Percentiles rank a stretch among this genome's conserved stretches.
Conservation (phyloP, 2,329 filamentous ascomycete genomes). For the Fusarium gaditjirri region DNA sequence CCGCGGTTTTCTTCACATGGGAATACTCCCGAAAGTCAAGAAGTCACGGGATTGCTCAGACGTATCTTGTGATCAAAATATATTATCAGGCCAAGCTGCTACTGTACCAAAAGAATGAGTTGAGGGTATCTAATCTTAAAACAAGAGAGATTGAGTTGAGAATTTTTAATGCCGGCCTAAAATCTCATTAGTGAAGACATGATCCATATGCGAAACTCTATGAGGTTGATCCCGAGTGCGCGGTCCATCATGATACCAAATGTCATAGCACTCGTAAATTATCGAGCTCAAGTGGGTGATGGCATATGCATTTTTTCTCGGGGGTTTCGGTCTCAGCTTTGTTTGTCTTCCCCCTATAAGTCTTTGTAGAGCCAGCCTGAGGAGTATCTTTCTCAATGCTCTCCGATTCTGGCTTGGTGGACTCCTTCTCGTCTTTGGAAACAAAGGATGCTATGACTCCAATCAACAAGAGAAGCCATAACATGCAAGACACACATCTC, state of each 20-base stretch:
- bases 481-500: too few species aligned
- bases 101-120: not conserved
- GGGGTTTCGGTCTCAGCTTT: not conserved
- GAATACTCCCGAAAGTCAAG: not conserved
- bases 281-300: not conserved
- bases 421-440: not conserved
- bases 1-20: not conserved
- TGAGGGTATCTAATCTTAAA: not conserved
- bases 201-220: not conserved
- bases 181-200: not conserved
- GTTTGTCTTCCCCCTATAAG: not conserved
- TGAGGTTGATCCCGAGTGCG: not conserved
- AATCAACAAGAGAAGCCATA: not conserved
- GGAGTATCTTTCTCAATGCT: not conserved
- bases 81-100: not conserved
- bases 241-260: not conserved
- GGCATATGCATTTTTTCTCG: not conserved
- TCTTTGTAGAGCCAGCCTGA: not conserved
- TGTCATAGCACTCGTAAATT: not conserved
- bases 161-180: not conserved
- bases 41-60: not conserved
- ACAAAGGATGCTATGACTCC: fast-evolving
- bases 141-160: not conserved
- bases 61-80: not conserved
- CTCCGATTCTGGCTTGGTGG: not conserved